A percentile compares a stretch with the other conserved stretches of the same genome.
Evolutionary conservation across 1,139 yeast genomes (phyloP).

Genomic region (Candida pseudoviswanathii): DNA sequence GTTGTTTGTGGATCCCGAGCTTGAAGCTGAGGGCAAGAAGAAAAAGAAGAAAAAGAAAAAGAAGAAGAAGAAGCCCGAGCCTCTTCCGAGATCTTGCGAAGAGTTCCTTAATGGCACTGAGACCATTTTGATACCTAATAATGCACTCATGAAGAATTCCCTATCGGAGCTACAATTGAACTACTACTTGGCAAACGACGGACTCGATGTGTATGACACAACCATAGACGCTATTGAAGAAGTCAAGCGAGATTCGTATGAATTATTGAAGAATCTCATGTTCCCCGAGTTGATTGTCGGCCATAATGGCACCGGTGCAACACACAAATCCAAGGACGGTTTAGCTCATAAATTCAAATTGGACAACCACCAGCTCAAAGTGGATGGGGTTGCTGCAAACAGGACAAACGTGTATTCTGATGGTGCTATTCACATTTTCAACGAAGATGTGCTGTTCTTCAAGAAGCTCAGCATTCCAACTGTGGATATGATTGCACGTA

Average conservation of each 20-base stretch:
- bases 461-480: conserved; percentile 26
- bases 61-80: conserved; percentile 8
- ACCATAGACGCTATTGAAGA: conserved; percentile 38
- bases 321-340: conserved; percentile 10
- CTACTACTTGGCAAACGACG: conserved; percentile 34
- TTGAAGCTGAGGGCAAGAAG: conserved; percentile 1
- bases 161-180: conserved; percentile 28
- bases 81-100: conserved; percentile 30
- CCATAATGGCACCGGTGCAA: conserved; percentile 29
- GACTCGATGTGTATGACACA: conserved; percentile 23
- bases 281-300: conserved; percentile 33
- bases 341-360: conserved; percentile 7
- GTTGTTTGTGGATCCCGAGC: conserved; percentile 24
- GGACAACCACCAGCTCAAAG: conserved; percentile 5
- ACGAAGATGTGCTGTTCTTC: conserved; percentile 33
- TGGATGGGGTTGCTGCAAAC: conserved; percentile 21
- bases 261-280: conserved; percentile 30
- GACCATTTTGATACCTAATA: conserved; percentile 42
- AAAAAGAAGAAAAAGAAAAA: conserved; percentile 16
- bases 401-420: conserved; percentile 53
- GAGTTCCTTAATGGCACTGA: conserved; percentile 27
- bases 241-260: conserved; percentile 30
- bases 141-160: conserved; percentile 27
- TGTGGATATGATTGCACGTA: conserved; percentile 64
- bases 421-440: conserved; percentile 66